Evolutionary conservation across 768 basidiomycete genomes (phyloP), one percentile per base, ranked within the genome.

Genomic region (Boletus tylopilopsis): DNA sequence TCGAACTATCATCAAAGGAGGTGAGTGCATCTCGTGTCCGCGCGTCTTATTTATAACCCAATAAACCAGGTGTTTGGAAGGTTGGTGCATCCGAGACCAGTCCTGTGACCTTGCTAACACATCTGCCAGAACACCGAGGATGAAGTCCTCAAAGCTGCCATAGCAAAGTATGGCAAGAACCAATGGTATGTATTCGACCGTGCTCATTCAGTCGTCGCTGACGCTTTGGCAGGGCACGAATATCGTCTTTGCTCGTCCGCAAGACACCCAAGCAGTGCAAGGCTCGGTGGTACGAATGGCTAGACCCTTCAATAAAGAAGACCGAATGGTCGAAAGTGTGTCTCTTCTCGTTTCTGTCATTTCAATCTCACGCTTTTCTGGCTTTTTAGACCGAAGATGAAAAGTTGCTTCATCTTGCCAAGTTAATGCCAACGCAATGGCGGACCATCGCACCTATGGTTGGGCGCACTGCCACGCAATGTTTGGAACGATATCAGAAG

Each of bases 181-280:
- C 93, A 95, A 76, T 95, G 93, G 89, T 82, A 57, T 34, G 73
- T 18, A 13, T 3, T 45, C 22, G 0, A 24, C 32, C 32, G 41
- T 5, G 7, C 29, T 7, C 33, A 11, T 33, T 10, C 15, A 6
- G 8, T 41, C 21, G 18, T 24, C 21, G 1, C 2, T 59, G 19
- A 64, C 51, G 1, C 46, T 10, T 29, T 36, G 36, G 7, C 40
- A 90, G 91, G 94, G 95, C 95, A 23, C 93, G 95, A 61, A 98
- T 99, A 66, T 96, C 94, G 11, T 98, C 95, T 27, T 77, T 99
- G 25, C 82, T 99, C 44, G 96, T 98, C 30, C 84, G 96, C 57
- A 99, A 99, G 71, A 99, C 96, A 2, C 94, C 96, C 11, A 99
- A 99, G 67, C 96, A 99, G 74, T 99, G 96, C 76, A 99, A 99